Base-by-base conservation (phyloP, 805 yeast genomes). In the Ogataea dorogensis region DNA sequence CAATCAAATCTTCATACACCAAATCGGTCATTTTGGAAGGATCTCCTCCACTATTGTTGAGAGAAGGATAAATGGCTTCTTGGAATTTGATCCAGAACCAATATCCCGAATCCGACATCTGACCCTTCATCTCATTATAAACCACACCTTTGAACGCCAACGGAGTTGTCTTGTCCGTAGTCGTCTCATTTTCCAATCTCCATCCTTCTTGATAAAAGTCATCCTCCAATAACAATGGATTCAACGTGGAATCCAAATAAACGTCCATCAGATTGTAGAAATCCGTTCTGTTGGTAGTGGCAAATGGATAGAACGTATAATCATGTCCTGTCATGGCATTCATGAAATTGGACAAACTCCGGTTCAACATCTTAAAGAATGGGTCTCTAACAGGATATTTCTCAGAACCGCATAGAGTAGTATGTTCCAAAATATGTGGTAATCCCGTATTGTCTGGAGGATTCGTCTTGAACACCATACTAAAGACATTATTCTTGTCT, bases 301-400 rank as follows among this genome's bases (percentile, higher is more conserved):
- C 85, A 67, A 93, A 93, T 4, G 98, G 98, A 53, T 85, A 93
- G 60, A 79, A 89, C 0, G 98, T 93, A 56, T 88, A 89, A 61
- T 93, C 98, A 50, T 85, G 89, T 15, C 95, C 98, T 0, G 98
- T 93, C 96, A 93, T 86, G 7, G 98, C 98, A 58, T 93, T 93
- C 98, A 93, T 93, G 62, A 88, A 93, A 58, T 87, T 93, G 21
- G 96, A 80, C 52, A 93, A 65, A n/a, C 97, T 87, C 46, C 97
- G 67, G 59, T 88, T 91, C 41, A 91, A 69, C 98, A 93, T 93
- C 59, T 91, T 91, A 74, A 93, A 93, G 61, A 93, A 93, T 2
- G 98, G 98, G 62, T 93, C 98, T 48, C 97, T 70, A 1, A 93
- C 96, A 2, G 97, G 97, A 59, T 78, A 93, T 54, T 82, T 84